Conservation (phyloP, 768 basidiomycete species). For the Gymnopilus junonius region DNA sequence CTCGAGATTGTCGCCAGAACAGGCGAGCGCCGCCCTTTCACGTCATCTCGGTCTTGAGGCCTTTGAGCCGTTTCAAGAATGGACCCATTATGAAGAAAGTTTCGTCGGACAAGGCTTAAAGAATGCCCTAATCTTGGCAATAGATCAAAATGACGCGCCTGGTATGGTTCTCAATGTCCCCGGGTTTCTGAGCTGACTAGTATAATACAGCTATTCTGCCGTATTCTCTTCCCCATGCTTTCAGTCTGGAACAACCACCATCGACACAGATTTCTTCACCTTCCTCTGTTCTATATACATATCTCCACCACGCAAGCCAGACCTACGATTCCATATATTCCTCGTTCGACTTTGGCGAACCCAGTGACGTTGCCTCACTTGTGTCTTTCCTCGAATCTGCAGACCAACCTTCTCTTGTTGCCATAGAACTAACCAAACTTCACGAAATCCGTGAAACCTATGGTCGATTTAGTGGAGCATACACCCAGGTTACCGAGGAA, state of each 20-base stretch:
- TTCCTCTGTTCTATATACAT: slow-evolving; percentile 59
- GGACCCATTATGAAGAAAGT: slow-evolving; percentile 36
- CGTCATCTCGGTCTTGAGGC: slow-evolving; percentile 74
- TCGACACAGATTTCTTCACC: slow-evolving; percentile 42
- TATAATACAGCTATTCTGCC: slow-evolving; percentile 60
- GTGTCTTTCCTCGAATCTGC: slow-evolving; percentile 58
- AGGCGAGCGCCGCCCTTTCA: slow-evolving; percentile 64
- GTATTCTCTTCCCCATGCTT: slow-evolving; percentile 49
- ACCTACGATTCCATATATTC: slow-evolving; percentile 60
- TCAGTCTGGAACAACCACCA: slow-evolving; percentile 40
- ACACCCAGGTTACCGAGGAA: slow-evolving; percentile 46
- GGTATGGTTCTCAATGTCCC: slow-evolving; percentile 41
- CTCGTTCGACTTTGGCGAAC: slow-evolving; percentile 31
- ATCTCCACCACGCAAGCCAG: slow-evolving; percentile 59
- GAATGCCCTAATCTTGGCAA: slow-evolving; percentile 56
- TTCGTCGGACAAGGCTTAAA: slow-evolving; percentile 63
- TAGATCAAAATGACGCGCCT: slow-evolving; percentile 57
- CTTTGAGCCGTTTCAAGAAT: slow-evolving; percentile 51
- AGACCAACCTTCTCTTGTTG: slow-evolving; percentile 59
- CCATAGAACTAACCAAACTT: slow-evolving; percentile 60
- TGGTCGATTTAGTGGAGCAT: slow-evolving; percentile 60
- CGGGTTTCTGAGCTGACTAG: background rate
- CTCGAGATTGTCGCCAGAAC: slow-evolving; percentile 48
- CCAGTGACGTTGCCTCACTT: slow-evolving; percentile 39
- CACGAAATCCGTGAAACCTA: slow-evolving; percentile 47